These are phyloP conservation scores for Volvox africanus DNA, from an alignment of 139 green algal genomes.

Conservation along the genomic window DNA sequence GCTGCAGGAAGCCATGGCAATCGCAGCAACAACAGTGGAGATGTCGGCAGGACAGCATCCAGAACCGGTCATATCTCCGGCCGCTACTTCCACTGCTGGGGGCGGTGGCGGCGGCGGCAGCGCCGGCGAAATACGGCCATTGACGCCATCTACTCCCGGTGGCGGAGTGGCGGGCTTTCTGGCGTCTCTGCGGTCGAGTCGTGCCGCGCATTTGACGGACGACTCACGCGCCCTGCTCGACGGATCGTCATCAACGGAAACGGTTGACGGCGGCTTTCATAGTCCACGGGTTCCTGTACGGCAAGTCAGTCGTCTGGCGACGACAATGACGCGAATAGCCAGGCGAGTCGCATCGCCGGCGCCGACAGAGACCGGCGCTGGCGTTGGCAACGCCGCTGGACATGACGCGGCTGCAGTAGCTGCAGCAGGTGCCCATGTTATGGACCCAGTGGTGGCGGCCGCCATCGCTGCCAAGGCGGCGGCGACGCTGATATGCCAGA, in stretches of 20 bases:
- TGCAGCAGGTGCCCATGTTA: neutral
- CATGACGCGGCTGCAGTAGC: neutral
- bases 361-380: neutral
- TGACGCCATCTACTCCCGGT: neutral
- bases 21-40: neutral
- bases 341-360: neutral
- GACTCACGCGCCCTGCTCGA: neutral
- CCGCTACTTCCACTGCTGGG: neutral
- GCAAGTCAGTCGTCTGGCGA: neutral
- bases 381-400: neutral
- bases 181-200: neutral
- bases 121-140: neutral
- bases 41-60: neutral
- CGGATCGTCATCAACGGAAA: neutral
- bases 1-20: neutral
- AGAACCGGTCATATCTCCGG: neutral
- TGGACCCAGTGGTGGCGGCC: neutral
- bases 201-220: neutral
- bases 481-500: neutral
- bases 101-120: neutral
- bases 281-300: neutral
- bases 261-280: neutral
- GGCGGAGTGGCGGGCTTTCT: neutral
- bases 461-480: conserved; percentile 1
- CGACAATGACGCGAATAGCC: neutral